phyloP scores from a whole-genome alignment of 1,284 basidiomycete genomes.

The Microbotryum scabiosae region DNA sequence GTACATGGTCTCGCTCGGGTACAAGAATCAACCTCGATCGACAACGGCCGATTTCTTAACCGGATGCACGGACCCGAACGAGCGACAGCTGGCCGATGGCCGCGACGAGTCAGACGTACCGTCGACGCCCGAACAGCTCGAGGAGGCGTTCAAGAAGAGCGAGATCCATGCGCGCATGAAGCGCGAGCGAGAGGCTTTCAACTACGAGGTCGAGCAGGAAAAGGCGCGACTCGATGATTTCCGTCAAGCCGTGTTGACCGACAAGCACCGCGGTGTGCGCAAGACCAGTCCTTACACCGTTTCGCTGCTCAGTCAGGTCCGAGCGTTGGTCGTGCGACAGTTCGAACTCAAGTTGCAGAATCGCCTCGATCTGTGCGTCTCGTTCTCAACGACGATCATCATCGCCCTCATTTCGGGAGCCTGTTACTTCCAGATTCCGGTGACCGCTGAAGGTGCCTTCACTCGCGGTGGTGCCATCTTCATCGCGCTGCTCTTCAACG shows the following conservation, averaged over 20 bases:
- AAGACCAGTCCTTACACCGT: conserved; percentile 81
- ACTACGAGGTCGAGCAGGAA: conserved; percentile 48
- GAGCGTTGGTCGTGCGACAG: conserved; percentile 61
- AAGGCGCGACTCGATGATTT: conserved; percentile 55
- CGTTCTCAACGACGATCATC: conserved; percentile 40
- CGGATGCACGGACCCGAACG: conserved; percentile 64
- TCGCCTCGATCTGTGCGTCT: conserved; percentile 59
- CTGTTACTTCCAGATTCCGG: conserved; percentile 50
- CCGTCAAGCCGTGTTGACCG: conserved; percentile 51
- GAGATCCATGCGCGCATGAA: conserved; percentile 48
- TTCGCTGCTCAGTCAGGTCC: conserved; percentile 64
- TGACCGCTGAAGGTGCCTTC: conserved; percentile 69
- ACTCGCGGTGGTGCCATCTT: conserved; percentile 71
- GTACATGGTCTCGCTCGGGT: conserved; percentile 55
- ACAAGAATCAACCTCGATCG: conserved; percentile 51
- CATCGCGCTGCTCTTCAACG: conserved; percentile 59
- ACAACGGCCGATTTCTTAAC: conserved; percentile 72
- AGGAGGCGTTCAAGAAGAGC: conserved; percentile 57
- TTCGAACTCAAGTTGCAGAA: conserved; percentile 70
- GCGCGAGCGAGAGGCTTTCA: conserved; percentile 56
- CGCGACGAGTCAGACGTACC: conserved; percentile 59
- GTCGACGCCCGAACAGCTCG: conserved; percentile 61
- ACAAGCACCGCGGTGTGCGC: conserved; percentile 74
- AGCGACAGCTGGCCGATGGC: conserved; percentile 71
- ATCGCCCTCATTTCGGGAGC: conserved; percentile 64